Base-by-base conservation (phyloP, 805 yeast genomes). In the Candida montana region DNA sequence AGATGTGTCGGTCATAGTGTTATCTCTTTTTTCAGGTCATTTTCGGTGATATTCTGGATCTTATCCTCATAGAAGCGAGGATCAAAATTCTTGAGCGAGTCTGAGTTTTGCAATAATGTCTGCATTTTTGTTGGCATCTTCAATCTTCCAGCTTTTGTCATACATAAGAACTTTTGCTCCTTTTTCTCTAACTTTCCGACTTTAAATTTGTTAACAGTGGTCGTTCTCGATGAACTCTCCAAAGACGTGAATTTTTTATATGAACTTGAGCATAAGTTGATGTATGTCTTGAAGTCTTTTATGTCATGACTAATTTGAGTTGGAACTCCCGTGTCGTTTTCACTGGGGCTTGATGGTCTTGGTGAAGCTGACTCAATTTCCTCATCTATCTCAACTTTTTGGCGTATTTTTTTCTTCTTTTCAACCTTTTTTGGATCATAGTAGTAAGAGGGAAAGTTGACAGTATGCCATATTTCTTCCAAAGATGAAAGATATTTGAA, bases 401-500 rank as follows among this genome's bases (percentile, higher is more conserved):
- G 9, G 24, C n/a, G n/a, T n/a, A 21, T 9, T 21, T 21, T 21
- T 21, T 21, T 21, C 3, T n/a, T 15, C n/a, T 30, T 37, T 3
- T 23, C 11, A 18, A 26, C 17, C 2, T 18, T 21, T 28, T 48
- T 50, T 1, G 54, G 52, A 7, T 35, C 27, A 19, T 41, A 48
- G 9, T 28, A 39, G 27, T 50, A 50, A 7, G 30, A n/a, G 10
- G 52, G 51, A 21, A 34, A 48, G 23, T 48, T 34, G 6, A 38
- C 17, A n/a, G 44, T 45, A 21, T 50, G 52, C 54, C 54, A 50
- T 4, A 18, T 18, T 8, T 45, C 44, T 24, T 50, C 54, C 10
- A 46, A 24, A 11, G 33, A 26, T 2, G 54, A 42, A 4, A 50
- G 40, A 31, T 50, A 50, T 7, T 38, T 28, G 32, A 38, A 48